Base-by-base conservation (phyloP, 225 moss, liverwort and hornwort species). In the Pseudisothecium myosuroides region DNA sequence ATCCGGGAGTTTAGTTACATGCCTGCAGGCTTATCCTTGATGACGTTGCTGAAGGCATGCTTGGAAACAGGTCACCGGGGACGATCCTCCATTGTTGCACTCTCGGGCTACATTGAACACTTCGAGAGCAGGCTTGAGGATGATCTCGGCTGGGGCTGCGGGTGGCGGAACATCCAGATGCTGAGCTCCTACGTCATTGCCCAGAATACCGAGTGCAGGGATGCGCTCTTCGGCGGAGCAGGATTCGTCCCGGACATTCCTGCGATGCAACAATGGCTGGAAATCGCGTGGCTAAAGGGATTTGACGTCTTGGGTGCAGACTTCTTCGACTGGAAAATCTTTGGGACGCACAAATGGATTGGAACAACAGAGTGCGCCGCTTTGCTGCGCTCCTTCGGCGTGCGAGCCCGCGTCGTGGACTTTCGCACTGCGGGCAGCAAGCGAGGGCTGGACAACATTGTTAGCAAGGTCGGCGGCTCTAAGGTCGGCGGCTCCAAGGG, bases 101-200 rank as follows among this genome's bases (percentile, higher is more conserved):
- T 96, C 43, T 92, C 93, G 7, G 92, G 95, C 12, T 92, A 91
- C 83, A 89, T 95, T 60, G 94, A 94, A 28, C 96, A 96, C 83
- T 96, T 94, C 59, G 95, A 96, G 88, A 96, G 94, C 78, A 81
- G 91, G 81, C 55, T 81, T 7, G 91, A 92, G 58, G 92, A 95
- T 55, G 96, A 96, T 84, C 90, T 94, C 27, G 96, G 96, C 52
- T 96, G 96, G 96, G 96, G 96, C 58, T 96, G 96, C 59, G 96
- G 96, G 54, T 96, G 96, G 96, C 94, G 95, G 34, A 96, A 96
- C 86, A 96, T 96, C 86, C 96, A 96, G 88, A 96, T 96, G 88
- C 49, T 96, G 63, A 91, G 91, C 84, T 96, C 95, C 20, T 92
- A 86, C 47, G 9, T 96, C 80, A 83, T 94, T 60, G 89, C 89